Base-by-base conservation (phyloP, 768 basidiomycete genomes). In the Termitomyces sp. region DNA sequence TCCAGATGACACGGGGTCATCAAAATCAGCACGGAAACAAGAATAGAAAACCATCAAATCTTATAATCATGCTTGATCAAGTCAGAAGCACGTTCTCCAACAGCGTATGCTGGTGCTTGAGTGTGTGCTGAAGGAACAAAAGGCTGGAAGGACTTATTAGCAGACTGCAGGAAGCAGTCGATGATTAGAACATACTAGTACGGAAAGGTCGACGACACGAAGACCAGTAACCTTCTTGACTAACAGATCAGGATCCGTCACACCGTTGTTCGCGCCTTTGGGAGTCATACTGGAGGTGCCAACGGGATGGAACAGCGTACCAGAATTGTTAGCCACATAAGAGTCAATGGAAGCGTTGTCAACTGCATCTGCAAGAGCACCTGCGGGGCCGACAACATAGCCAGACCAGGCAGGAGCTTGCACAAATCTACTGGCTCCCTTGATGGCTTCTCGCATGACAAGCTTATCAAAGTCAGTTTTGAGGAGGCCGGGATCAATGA, bases 401-500 rank as follows among this genome's bases (percentile, higher is more conserved):
- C 61, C 66, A n/a, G 59, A 50, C 60, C 62, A 70, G 4, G 64
- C 54, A 12, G 64, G 45, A 11, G 54, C 57, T 19, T 43, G 25
- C 4, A 64, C 21, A 41, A 71, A 65, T 23, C 38, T 45, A 17
- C 47, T 52, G 14, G 34, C 60, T 19, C 57, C 57, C 35, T 65
- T 62, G 50, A 71, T 53, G 12, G 61, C 69, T 21, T 68, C 53
- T 11, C 56, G 54, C 60, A 70, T 69, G 42, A 58, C 63, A 21
- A 59, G 54, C n/a, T 68, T 59, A 60, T 70, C 70, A 42, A 64
- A 63, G 14, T 53, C 53, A 8, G 59, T 62, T 19, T 37, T 62
- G 11, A 76, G 69, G 66, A 80, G 76, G 49, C 74, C 75, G 0
- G 79, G 77, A 62, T 83, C 75, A 65, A 83, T 79, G 21, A 68